A percentile compares a stretch with the other conserved stretches of the same genome.
phyloP scores from a whole-genome alignment of 768 basidiomycete species.

The Xerocomus brunneocitrinus region DNA sequence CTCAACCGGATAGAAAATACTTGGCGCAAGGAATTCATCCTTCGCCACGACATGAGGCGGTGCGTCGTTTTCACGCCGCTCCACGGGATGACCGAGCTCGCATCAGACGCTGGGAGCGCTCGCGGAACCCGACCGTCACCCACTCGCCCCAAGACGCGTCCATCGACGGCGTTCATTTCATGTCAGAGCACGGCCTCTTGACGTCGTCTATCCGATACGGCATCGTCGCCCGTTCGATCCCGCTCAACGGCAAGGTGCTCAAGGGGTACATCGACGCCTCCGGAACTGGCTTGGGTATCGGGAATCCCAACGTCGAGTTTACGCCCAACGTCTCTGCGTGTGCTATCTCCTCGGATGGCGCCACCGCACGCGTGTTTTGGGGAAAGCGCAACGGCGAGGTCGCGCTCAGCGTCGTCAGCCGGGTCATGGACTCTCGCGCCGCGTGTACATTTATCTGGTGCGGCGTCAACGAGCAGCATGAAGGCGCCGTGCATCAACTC shows the following conservation, averaged over 20 bases:
- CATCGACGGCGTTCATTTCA: conserved; percentile 56
- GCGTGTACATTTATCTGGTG: conserved; percentile 47
- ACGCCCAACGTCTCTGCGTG: conserved; percentile 62
- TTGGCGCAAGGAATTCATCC: conserved; percentile 71
- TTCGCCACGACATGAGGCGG: conserved; percentile 52
- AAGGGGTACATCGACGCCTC: conserved; percentile 67
- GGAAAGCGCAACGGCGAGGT: conserved; percentile 69
- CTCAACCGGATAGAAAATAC: conserved; percentile 53
- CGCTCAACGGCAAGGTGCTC: conserved; percentile 63
- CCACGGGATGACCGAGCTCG: background rate
- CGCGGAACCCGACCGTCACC: conserved; percentile 53
- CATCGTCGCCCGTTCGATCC: conserved; percentile 66
- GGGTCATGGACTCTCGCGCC: conserved; percentile 54
- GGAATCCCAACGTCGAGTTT: conserved; percentile 75
- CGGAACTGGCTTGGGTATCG: conserved; percentile 54
- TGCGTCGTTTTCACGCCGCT: conserved; percentile 25
- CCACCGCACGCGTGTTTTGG: conserved; percentile 68
- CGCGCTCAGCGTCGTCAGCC: conserved; percentile 51
- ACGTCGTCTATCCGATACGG: conserved; percentile 64
- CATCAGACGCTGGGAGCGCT: conserved; percentile 65
- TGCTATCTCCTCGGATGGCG: conserved; percentile 54
- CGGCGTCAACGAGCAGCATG: conserved; percentile 54
- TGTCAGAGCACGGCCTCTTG: conserved; percentile 53
- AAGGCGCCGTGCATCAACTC: conserved; percentile 53
- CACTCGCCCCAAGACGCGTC: conserved; percentile 60